A percentile compares a stretch with the other conserved stretches of the same genome.
Conservation (phyloP, 2,329 filamentous ascomycete genomes). For the Alternaria triticina region DNA sequence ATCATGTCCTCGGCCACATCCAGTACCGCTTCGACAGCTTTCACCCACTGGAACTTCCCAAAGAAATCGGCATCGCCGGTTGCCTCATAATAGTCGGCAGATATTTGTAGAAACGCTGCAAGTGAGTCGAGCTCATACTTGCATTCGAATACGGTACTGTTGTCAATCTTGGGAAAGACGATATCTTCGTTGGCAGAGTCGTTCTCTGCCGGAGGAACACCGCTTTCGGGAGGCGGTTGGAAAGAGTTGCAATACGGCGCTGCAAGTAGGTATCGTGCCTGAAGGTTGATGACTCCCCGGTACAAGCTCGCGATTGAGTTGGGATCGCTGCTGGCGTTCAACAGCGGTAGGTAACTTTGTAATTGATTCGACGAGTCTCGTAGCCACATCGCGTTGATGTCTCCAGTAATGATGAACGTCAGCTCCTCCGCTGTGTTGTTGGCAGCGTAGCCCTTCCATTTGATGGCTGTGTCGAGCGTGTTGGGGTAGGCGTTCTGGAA, state of each 20-base stretch:
- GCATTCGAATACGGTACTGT: conserved; percentile 58
- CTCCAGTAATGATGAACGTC: conserved; percentile 65
- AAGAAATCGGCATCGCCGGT: conserved; percentile 59
- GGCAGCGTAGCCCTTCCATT: conserved; percentile 68
- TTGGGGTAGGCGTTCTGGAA: conserved; percentile 78
- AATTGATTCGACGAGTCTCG: conserved; percentile 70
- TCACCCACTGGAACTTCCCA: conserved; percentile 55
- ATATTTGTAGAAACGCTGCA: conserved; percentile 59
- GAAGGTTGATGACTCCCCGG: conserved; percentile 74
- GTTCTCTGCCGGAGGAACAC: conserved; percentile 50
- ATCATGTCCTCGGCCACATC: conserved; percentile 56
- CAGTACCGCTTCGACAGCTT: conserved; percentile 54
- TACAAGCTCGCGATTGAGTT: conserved; percentile 71
- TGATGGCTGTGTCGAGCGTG: conserved; percentile 75
- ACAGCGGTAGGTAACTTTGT: conserved; percentile 70
- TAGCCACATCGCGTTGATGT: conserved; percentile 64
- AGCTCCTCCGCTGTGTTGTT: conserved; percentile 68
- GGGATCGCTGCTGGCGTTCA: conserved; percentile 60
- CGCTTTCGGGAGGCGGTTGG: conserved; percentile 58
- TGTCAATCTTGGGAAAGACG: conserved; percentile 53
- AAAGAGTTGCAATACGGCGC: conserved; percentile 63
- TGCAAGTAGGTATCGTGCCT: conserved; percentile 70
- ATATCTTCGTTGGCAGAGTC: conserved; percentile 48
- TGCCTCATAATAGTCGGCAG: conserved; percentile 56
- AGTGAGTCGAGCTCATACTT: conserved; percentile 62